Percentiles rank a stretch among this genome's conserved stretches.
These are phyloP conservation scores for Lachnellula cervina DNA, from an alignment of 2,329 filamentous ascomycete species.

Conservation along the genomic window DNA sequence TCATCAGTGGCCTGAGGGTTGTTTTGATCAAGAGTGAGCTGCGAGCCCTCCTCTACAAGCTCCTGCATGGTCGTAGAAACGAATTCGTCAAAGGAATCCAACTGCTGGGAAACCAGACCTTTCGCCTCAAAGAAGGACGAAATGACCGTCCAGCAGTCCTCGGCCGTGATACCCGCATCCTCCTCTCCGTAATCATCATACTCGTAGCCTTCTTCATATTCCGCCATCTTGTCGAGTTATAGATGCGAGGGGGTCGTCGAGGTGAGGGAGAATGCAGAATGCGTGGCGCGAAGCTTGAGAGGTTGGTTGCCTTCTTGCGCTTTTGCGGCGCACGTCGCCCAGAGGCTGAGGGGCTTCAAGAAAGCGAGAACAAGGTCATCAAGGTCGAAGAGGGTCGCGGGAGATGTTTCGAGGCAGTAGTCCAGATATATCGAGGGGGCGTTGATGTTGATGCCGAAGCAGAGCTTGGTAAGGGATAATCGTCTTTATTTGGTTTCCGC, in stretches of 20 bases:
- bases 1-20: conserved; percentile 72
- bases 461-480: neutral
- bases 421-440: neutral
- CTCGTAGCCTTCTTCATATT: conserved; percentile 53
- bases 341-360: conserved; percentile 12
- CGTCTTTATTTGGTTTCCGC: neutral
- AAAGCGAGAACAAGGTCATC: conserved; percentile 13
- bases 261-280: neutral
- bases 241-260: neutral
- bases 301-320: conserved; percentile 10
- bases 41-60: conserved; percentile 85
- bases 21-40: conserved; percentile 89
- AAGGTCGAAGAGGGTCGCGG: conserved; percentile 6
- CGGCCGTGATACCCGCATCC: conserved; percentile 74
- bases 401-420: neutral
- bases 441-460: neutral
- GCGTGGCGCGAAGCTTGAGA: conserved; percentile 13
- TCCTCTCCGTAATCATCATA: conserved; percentile 66
- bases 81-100: conserved; percentile 98
- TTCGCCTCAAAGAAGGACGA: conserved; percentile 95
- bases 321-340: conserved; percentile 12
- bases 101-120: conserved; percentile 92
- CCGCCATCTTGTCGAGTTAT: conserved; percentile 27
- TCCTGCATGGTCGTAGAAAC: conserved; percentile 91
- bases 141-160: conserved; percentile 98